Conservation (phyloP, 2,329 filamentous ascomycete species). For the Penicillium oxalicum region DNA sequence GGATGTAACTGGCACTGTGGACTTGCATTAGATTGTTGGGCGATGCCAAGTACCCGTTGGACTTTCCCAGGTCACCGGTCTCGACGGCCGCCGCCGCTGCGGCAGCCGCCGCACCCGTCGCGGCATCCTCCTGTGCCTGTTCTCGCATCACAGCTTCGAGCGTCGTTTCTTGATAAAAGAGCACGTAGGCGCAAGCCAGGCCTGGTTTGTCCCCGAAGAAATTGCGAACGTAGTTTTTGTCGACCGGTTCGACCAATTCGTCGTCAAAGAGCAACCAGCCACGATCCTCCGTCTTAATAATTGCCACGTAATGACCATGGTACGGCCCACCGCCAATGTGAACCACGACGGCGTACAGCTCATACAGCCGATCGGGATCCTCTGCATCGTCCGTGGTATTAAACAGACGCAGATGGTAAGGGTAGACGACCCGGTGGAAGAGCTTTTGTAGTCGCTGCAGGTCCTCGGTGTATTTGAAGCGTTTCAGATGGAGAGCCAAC, state of each 20-base stretch:
- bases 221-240: slow-evolving; percentile 91
- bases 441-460: slow-evolving; percentile 89
- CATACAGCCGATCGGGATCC: slow-evolving; percentile 88
- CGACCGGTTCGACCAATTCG: slow-evolving; percentile 96
- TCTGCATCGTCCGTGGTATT: slow-evolving; percentile 95
- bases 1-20: slow-evolving; percentile 35
- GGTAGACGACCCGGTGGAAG: slow-evolving; percentile 94
- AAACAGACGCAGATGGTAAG: slow-evolving; percentile 91
- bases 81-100: slow-evolving; percentile 45
- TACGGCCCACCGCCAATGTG: slow-evolving; percentile 96
- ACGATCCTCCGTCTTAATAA: slow-evolving; percentile 93
- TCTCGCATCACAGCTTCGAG: slow-evolving; percentile 65
- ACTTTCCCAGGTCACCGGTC: slow-evolving; percentile 25
- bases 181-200: slow-evolving; percentile 88
- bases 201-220: slow-evolving; percentile 94
- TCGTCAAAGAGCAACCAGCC: slow-evolving; percentile 97
- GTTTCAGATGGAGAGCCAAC: slow-evolving; percentile 84
- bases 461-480: slow-evolving; percentile 98
- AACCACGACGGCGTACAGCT: slow-evolving; percentile 93
- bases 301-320: slow-evolving; percentile 94
- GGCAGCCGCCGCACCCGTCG: slow-evolving; percentile 22
- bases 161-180: slow-evolving; percentile 94
- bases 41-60: slow-evolving; percentile 29
- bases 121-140: slow-evolving; percentile 69
- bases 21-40: slow-evolving; percentile 32